A percentile compares a stretch with the other conserved stretches of the same genome.
These are phyloP conservation scores for Xylaria curta DNA, from an alignment of 495 filamentous ascomycete species.

Conservation along the genomic window DNA sequence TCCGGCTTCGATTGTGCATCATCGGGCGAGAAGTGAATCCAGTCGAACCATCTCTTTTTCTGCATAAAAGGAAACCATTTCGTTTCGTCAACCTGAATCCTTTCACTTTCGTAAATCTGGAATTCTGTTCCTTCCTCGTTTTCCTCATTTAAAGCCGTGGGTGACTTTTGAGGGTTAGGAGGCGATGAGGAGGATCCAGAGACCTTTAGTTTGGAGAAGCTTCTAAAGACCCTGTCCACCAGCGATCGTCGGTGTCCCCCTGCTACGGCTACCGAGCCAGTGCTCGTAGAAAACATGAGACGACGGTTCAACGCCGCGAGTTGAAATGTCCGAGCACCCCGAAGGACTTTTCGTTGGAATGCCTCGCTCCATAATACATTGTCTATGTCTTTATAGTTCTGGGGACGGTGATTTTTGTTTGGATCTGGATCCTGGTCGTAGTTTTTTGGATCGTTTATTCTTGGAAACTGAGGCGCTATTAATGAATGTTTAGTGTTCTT, in stretches of 20 bases:
- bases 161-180: too few relatives aligned
- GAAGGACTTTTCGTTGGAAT: neutral
- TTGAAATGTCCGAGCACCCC: neutral
- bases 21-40: neutral
- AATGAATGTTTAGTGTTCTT: neutral
- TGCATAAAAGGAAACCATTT: neutral
- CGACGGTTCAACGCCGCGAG: neutral
- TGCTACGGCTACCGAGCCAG: neutral
- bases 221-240: neutral
- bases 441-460: neutral
- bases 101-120: neutral
- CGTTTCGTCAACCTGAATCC: neutral
- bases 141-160: too few relatives aligned
- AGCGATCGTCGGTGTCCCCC: neutral
- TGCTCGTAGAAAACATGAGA: neutral
- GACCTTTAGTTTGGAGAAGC: too few relatives aligned
- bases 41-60: slow-evolving; percentile 4
- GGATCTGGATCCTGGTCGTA: neutral
- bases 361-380: neutral
- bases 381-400: neutral
- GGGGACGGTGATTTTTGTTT: neutral
- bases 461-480: neutral
- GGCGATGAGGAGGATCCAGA: too few relatives aligned
- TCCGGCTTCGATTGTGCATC: neutral
- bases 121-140: too few relatives aligned